phyloP scores from a whole-genome alignment of 139 green algal species.

The Haematococcus lacustris region DNA sequence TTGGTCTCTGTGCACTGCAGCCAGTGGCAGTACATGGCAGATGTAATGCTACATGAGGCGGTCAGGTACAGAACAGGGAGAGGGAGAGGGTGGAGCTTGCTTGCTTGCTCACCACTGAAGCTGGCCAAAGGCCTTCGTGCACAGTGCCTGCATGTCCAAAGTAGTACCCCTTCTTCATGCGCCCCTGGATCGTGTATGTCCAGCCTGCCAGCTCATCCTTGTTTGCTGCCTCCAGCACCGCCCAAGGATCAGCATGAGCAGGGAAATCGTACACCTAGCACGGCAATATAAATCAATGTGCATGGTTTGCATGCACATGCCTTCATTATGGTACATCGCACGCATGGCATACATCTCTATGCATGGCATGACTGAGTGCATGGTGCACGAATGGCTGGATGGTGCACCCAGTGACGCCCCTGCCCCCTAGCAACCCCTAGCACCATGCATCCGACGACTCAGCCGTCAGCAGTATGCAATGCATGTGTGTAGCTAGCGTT shows the following conservation, averaged over 20 bases:
- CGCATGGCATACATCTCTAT: background rate
- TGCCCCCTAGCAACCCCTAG: background rate
- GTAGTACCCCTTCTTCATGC: background rate
- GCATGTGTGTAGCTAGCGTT: too few species aligned
- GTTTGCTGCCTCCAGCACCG: slow-evolving; percentile 22
- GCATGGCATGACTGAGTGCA: background rate
- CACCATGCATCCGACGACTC: background rate
- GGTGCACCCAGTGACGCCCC: background rate
- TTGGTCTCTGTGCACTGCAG: too few species aligned
- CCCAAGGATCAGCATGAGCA: slow-evolving; percentile 13
- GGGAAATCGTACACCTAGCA: slow-evolving; percentile 23
- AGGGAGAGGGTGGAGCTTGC: too few species aligned
- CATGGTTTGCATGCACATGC: background rate
- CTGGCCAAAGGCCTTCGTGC: background rate
- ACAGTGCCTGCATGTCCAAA: background rate
- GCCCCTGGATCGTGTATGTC: slow-evolving; percentile 18
- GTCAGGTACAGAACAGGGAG: too few species aligned
- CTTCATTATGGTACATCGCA: background rate
- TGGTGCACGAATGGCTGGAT: background rate
- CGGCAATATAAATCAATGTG: background rate
- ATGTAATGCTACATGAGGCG: too few species aligned
- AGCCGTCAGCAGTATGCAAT: background rate
- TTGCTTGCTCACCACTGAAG: background rate
- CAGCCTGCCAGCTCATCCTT: slow-evolving; percentile 26
- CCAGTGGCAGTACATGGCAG: too few species aligned